These are phyloP conservation scores for Porogramme epimiltina DNA, from an alignment of 1,284 basidiomycete genomes.

Conservation along the genomic window DNA sequence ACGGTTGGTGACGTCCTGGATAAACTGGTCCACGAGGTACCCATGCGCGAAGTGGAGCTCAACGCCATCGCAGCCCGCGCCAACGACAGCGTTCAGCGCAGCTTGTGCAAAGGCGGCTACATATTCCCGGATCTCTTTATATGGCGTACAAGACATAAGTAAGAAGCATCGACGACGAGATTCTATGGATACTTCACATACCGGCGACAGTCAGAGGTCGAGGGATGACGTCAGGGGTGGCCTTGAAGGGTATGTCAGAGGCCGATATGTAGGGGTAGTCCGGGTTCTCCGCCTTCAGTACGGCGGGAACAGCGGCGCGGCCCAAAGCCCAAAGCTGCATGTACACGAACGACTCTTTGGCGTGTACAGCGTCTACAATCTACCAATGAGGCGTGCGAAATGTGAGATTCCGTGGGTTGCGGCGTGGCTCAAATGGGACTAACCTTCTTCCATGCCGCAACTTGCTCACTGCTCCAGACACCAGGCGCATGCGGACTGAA, in stretches of 20 bases:
- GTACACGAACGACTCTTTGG: conserved; percentile 42
- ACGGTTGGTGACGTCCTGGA: conserved; percentile 48
- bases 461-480: conserved; percentile 47
- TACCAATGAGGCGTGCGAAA: conserved; percentile 29
- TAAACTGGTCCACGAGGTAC: conserved; percentile 45
- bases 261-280: conserved; percentile 41
- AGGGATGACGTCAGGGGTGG: conserved; percentile 30
- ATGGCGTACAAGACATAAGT: too few relatives aligned
- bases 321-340: conserved; percentile 52
- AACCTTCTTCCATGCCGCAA: conserved; percentile 49
- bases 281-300: conserved; percentile 25
- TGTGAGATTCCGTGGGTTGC: conserved; percentile 37
- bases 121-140: conserved; percentile 49
- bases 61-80: conserved; percentile 51
- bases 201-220: conserved; percentile 36
- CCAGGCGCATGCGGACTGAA: conserved; percentile 39
- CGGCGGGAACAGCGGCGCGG: conserved; percentile 36
- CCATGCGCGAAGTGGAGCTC: conserved; percentile 37
- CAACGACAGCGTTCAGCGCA: conserved; percentile 42
- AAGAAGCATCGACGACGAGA: too few relatives aligned
- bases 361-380: conserved; percentile 33
- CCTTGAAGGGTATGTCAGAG: conserved; percentile 41
- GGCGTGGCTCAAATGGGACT: conserved; percentile 25
- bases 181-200: too few relatives aligned
- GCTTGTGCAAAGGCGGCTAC: conserved; percentile 38